These are phyloP conservation scores for Populus tomentosa DNA, from an alignment of 441 rosid genomes.

Conservation along the genomic window DNA sequence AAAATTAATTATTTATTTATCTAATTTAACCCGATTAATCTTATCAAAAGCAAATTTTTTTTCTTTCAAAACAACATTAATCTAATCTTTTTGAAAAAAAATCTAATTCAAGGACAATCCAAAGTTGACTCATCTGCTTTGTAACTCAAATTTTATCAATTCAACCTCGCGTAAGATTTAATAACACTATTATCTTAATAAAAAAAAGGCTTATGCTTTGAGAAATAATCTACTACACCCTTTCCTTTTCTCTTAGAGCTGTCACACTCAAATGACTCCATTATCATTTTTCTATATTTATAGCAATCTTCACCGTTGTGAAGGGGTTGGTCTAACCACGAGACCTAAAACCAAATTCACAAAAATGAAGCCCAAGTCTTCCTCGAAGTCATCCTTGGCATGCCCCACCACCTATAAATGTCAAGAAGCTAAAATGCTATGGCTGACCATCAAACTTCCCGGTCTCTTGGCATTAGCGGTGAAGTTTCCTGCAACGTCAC, in stretches of 20 bases:
- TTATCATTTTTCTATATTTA: background rate
- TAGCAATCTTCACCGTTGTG: slow-evolving; percentile 6
- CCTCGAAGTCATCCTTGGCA: slow-evolving; percentile 24
- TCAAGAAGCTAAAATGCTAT: background rate
- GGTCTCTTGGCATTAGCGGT: slow-evolving; percentile 19
- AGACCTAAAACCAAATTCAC: slow-evolving; percentile 10
- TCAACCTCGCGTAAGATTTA: no score
- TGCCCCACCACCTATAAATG: slow-evolving; percentile 16
- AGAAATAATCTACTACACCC: no score
- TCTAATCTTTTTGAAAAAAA: no score
- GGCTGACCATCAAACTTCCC: background rate
- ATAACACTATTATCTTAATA: no score
- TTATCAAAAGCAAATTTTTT: no score
- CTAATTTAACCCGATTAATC: no score
- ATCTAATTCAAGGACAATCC: no score
- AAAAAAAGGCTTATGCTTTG: no score
- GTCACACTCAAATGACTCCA: background rate
- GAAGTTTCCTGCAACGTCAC: slow-evolving; percentile 40
- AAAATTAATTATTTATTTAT: no score
- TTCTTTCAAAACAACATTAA: no score
- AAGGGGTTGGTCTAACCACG: slow-evolving; percentile 18
- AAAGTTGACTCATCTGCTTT: no score
- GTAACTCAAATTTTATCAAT: no score
- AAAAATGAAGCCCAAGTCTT: slow-evolving; percentile 9
- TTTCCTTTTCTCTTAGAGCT: background rate